Evolutionary conservation across 208 protist genomes (phyloP), one percentile per base, ranked within the genome.

Genomic region (Trypanosoma theileri): DNA sequence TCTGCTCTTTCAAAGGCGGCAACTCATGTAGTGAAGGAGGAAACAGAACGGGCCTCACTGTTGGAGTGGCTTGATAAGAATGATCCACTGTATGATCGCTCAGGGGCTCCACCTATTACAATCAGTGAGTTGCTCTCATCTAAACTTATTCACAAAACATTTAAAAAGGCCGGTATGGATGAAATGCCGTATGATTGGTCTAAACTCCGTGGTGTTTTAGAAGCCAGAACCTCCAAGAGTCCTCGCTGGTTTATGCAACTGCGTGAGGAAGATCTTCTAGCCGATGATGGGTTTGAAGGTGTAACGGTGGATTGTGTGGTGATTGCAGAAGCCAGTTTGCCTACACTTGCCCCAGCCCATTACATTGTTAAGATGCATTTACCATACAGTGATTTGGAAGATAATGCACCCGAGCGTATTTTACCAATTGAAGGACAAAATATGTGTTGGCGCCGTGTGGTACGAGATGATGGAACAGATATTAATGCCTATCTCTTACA

Each of bases 201-300:
- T 9, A 84, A 73, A 46, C 84, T 95, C 53, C 80, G 79, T 17
- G 58, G 65, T 42, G 82, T 77, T 21, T 70, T 95, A 40, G 81
- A 85, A 59, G 61, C 44, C 35, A 88, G 90, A 53, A 76, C 46
- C 6, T 68, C 69, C 22, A 79, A 12, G 17, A 92, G 85, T 62
- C 90, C 87, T 8, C 87, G 90, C 26, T 95, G 90, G 90, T 95
- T 89, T 48, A 78, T 95, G 57, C 90, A 95, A 75, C 67, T 95
- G 14, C 90, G 90, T 35, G 81, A 95, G 61, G 87, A 95, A 48
- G 85, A 93, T 64, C 82, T 95, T 21, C 73, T 95, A 17, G 69
- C 78, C 10, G 87, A 83, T 26, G 81, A 91, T 52, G 85, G 81
- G n/a, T 75, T 95, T 56, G 86, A 91, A 13, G 89, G 89, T 8